Base-by-base conservation (phyloP, 2,329 filamentous ascomycete species). In the Coleophoma cylindrospora region DNA sequence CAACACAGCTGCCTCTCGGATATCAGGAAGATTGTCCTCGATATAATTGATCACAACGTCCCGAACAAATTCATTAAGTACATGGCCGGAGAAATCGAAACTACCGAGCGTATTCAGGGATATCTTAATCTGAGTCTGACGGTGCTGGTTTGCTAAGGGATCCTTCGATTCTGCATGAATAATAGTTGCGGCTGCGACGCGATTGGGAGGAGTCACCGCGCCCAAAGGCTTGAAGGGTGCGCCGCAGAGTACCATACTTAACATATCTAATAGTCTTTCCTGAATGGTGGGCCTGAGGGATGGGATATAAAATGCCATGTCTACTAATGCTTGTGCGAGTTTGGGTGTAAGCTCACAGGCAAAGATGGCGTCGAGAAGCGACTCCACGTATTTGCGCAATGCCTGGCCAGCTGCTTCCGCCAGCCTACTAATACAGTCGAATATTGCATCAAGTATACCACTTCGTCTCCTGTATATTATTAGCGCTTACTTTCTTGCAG, bases 221-320 rank as follows among this genome's bases (percentile, higher is more conserved):
- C 94, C 95, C 9, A 99, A 76, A 1, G 91, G 91, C 57, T 92
- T 86, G 68, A 97, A 99, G 2, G 91, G 88, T 58, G 94, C 87
- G 3, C 92, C 91, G 55, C 91, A 95, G 2, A 99, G 80, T 3
- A 97, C 92, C 55, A 92, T 83, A 68, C 94, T 97, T 36, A 99
- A 79, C 80, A 99, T 91, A 64, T 99, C 91, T 12, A 99, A 79
- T 21, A 99, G 74, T 60, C 94, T 86, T 63, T 96, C 92, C 64
- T 99, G 94, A 38, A 99, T 97, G 7, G 84, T 91, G 2, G 87
- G 80, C 65, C 95, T 94, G 50, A 96, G 90, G 0, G 95, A 91
- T 0, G 92, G 94, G 43, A 99, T 96, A 65, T 99, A 97, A 65
- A 97, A 95, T 27, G 94, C 94, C 89, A 99, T 96, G 64, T 99